These are phyloP conservation scores for Spironucleus salmonicida DNA, from an alignment of 208 protist genomes.

Conservation along the genomic window DNA sequence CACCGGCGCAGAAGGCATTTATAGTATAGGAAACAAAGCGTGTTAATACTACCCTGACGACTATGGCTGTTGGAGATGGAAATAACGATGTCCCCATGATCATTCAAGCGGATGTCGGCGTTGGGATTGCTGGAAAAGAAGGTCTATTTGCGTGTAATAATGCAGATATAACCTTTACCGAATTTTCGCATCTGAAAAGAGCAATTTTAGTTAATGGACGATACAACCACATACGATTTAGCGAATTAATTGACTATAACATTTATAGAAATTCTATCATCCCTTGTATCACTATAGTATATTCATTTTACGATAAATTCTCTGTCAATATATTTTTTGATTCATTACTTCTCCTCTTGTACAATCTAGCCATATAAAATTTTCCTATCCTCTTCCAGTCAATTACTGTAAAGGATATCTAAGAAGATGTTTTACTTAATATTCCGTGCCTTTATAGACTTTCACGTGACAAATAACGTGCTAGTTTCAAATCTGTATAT, in stretches of 20 bases:
- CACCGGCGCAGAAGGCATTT: constrained; percentile 23
- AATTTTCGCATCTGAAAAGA: constrained; percentile 31
- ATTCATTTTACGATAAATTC: background rate
- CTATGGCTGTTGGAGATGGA: constrained; percentile 41
- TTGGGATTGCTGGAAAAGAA: constrained; percentile 38
- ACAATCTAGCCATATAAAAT: background rate
- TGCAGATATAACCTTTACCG: constrained; percentile 33
- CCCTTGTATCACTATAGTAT: background rate
- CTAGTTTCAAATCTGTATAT: no score
- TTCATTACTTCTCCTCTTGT: background rate
- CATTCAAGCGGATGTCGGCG: constrained; percentile 29
- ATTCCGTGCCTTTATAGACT: no score
- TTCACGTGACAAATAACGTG: no score
- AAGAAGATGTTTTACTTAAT: no score
- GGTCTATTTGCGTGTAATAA: constrained; percentile 32
- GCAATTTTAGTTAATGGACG: constrained; percentile 38
- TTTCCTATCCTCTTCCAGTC: background rate
- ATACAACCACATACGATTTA: constrained; percentile 5
- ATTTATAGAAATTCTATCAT: constrained; percentile 22
- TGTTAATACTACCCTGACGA: background rate
- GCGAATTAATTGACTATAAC: background rate
- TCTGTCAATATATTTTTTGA: background rate
- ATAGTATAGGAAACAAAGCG: background rate
- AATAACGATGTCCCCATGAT: constrained; percentile 41
- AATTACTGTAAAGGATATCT: background rate